Evolutionary conservation across 768 basidiomycete species (phyloP).

Genomic region (Daedalea quercina): DNA sequence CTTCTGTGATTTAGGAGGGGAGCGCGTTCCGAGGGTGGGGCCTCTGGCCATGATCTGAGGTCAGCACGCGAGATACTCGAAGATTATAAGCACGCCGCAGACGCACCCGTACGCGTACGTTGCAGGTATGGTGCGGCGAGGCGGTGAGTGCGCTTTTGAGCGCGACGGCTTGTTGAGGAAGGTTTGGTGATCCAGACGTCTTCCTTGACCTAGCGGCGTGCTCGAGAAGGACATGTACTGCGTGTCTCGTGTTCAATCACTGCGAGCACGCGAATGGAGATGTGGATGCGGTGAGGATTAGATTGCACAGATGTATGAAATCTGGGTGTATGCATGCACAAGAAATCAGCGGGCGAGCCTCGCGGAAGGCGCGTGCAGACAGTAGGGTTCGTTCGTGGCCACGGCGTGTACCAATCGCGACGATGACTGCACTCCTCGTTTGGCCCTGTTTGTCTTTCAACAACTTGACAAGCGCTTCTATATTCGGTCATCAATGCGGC

Average conservation of each 20-base stretch:
- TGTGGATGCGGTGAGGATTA: not conserved
- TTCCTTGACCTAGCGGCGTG: conserved; percentile 79
- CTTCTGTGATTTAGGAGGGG: conserved; percentile 47
- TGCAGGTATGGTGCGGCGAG: conserved; percentile 37
- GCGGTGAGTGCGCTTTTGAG: conserved; percentile 25
- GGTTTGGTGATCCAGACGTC: conserved; percentile 75
- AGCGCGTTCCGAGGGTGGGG: conserved; percentile 47
- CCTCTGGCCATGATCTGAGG: conserved; percentile 34
- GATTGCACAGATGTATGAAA: not conserved
- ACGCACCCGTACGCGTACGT: conserved; percentile 70
- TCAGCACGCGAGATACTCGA: conserved; percentile 15
- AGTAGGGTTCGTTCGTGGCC: not conserved
- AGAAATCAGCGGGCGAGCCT: not conserved
- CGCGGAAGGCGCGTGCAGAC: not conserved
- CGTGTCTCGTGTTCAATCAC: conserved; percentile 3
- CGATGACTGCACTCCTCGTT: not conserved
- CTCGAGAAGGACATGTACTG: conserved; percentile 79
- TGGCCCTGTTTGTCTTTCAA: conserved; percentile 1
- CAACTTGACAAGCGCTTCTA: no score
- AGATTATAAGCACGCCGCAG: conserved; percentile 16
- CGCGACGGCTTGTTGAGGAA: conserved; percentile 63
- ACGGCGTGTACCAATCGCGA: not conserved
- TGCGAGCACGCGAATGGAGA: not conserved
- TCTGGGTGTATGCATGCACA: not conserved
- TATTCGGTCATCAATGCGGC: not conserved